These are phyloP conservation scores for Colletotrichum orbiculare DNA, from an alignment of 2,329 filamentous ascomycete species.

Conservation along the genomic window DNA sequence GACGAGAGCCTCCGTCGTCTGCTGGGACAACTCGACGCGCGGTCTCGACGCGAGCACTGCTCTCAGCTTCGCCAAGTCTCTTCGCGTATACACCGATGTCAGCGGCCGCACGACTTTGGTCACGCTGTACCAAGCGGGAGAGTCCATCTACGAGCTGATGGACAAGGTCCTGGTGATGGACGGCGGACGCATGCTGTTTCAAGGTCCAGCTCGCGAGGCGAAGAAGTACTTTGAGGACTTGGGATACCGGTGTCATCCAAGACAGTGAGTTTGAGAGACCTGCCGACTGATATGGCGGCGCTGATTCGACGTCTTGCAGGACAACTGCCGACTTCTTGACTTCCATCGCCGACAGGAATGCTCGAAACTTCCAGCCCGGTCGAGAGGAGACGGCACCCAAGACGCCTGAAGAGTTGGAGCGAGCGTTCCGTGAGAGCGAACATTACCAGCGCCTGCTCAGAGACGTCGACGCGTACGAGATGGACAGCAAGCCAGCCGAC, in stretches of 20 bases:
- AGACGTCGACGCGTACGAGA: constrained; percentile 61
- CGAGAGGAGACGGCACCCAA: constrained; percentile 70
- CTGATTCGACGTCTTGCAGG: constrained; percentile 58
- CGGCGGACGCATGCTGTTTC: constrained; percentile 79
- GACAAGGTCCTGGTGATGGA: constrained; percentile 86
- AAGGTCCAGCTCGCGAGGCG: constrained; percentile 75
- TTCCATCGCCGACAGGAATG: constrained; percentile 73
- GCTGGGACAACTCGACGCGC: constrained; percentile 84
- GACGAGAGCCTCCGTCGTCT: constrained; percentile 77
- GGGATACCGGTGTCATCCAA: constrained; percentile 67
- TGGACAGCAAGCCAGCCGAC: constrained; percentile 48
- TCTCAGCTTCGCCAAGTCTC: constrained; percentile 78
- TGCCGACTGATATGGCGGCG: constrained; percentile 52
- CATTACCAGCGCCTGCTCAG: constrained; percentile 66
- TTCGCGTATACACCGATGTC: constrained; percentile 80
- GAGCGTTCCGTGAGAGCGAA: constrained; percentile 67
- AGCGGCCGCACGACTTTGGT: constrained; percentile 67
- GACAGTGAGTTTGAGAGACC: constrained; percentile 54
- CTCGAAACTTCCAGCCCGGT: constrained; percentile 70
- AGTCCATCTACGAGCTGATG: constrained; percentile 64
- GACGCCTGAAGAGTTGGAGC: constrained; percentile 70
- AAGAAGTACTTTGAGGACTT: constrained; percentile 80
- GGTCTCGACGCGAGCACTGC: constrained; percentile 85
- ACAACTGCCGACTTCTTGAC: constrained; percentile 76
- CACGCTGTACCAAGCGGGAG: constrained; percentile 56